Conservation (phyloP, 2,329 filamentous ascomycete genomes). For the Knufia fluminis region DNA sequence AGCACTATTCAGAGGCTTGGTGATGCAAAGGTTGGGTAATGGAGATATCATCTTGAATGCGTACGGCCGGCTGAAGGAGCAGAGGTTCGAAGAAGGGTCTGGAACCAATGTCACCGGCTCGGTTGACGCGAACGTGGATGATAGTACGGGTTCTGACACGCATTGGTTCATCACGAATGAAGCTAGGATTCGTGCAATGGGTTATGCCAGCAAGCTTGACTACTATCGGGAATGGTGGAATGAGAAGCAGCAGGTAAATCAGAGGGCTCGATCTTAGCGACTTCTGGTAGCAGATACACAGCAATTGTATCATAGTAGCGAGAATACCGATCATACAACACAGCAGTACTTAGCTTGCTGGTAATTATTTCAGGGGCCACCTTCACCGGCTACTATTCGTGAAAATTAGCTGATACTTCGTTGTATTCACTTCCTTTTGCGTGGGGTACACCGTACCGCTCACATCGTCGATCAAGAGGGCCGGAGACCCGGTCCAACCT, state of each 20-base stretch:
- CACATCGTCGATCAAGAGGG: no score
- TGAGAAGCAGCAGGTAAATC: not conserved
- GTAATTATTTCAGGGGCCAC: no score
- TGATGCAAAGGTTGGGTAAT: constrained; percentile 24
- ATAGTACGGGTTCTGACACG: not conserved
- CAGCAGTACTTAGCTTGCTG: no score
- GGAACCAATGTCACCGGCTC: not conserved
- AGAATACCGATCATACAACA: no score
- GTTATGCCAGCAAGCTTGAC: constrained; percentile 5
- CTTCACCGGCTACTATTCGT: no score
- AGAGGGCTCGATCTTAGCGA: not conserved
- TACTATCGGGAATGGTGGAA: constrained; percentile 6
- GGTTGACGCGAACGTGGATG: not conserved
- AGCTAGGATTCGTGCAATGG: constrained; percentile 3
- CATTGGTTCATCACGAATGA: constrained; percentile 8
- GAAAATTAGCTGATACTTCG: no score
- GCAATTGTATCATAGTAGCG: no score
- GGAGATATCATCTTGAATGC: constrained; percentile 26
- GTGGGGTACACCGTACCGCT: no score
- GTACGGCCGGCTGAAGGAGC: constrained; percentile 22
- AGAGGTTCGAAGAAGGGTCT: constrained; percentile 2
- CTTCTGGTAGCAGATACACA: not conserved
- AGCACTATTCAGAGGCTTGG: constrained; percentile 24
- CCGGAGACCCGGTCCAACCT: no score
- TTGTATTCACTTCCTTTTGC: no score